Percentiles rank a stretch among this genome's conserved stretches.
Evolutionary conservation across 805 yeast genomes (phyloP).

Genomic region (Zygosaccharomyces siamensis): DNA sequence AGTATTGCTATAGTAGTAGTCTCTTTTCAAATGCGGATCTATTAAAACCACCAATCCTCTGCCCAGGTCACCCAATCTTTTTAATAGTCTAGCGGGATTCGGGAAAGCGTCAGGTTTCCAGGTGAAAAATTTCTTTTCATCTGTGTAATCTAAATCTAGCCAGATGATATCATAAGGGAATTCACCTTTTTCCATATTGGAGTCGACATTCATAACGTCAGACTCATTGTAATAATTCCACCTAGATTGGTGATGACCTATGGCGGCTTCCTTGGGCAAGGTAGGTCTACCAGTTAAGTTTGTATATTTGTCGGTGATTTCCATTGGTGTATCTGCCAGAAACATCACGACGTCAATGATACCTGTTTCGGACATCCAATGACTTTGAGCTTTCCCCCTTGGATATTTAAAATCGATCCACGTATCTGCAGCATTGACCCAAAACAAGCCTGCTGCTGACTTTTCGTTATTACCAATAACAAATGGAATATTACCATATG

Average conservation of each 20-base stretch:
- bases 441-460: slow-evolving; percentile 70
- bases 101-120: slow-evolving; percentile 79
- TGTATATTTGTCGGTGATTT: slow-evolving; percentile 59
- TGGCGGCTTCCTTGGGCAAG: slow-evolving; percentile 70
- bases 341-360: slow-evolving; percentile 68
- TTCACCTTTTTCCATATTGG: slow-evolving; percentile 61
- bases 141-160: slow-evolving; percentile 93
- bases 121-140: slow-evolving; percentile 80
- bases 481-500: slow-evolving; percentile 94
- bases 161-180: slow-evolving; percentile 91
- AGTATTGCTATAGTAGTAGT: slow-evolving; percentile 57
- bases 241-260: slow-evolving; percentile 94
- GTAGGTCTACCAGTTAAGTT: slow-evolving; percentile 66
- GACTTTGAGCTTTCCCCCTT: slow-evolving; percentile 43
- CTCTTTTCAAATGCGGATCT: slow-evolving; percentile 84
- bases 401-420: slow-evolving; percentile 60
- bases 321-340: slow-evolving; percentile 53
- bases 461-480: slow-evolving; percentile 62
- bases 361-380: slow-evolving; percentile 95
- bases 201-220: slow-evolving; percentile 72
- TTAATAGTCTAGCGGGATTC: slow-evolving; percentile 64
- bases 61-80: slow-evolving; percentile 60
- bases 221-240: slow-evolving; percentile 92
- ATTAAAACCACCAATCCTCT: slow-evolving; percentile 78
- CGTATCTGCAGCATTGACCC: slow-evolving; percentile 93